phyloP scores from a whole-genome alignment of 495 filamentous ascomycete species.

The Stereocaulon alpinum region DNA sequence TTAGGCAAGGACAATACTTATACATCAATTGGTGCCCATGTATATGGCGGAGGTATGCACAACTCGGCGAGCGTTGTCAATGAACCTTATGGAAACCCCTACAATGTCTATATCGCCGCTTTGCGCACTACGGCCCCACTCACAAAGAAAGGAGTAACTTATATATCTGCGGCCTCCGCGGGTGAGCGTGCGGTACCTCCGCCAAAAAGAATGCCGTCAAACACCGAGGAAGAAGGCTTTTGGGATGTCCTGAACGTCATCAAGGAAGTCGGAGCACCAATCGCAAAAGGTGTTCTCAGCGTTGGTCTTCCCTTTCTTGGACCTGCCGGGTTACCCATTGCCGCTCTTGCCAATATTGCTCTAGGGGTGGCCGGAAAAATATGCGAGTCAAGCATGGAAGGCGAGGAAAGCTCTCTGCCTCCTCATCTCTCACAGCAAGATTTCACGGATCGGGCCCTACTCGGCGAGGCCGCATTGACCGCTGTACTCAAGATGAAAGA shows the following conservation, averaged over 20 bases:
- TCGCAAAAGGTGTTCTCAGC: constrained; percentile 20
- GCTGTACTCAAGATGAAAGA: constrained; percentile 16
- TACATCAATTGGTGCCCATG: constrained; percentile 28
- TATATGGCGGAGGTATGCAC: constrained; percentile 23
- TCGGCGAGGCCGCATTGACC: constrained; percentile 27
- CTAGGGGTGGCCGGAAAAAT: constrained; percentile 21
- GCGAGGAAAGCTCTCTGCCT: constrained; percentile 11
- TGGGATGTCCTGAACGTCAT: constrained; percentile 18
- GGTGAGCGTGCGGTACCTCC: background rate
- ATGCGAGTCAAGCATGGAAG: background rate
- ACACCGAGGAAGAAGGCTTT: constrained; percentile 22
- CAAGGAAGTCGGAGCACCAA: constrained; percentile 13
- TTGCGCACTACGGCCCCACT: constrained; percentile 7
- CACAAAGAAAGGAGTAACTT: background rate
- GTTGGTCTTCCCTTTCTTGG: background rate
- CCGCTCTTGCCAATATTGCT: constrained; percentile 21
- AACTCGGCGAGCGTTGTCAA: constrained; percentile 28
- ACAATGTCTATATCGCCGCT: constrained; percentile 22
- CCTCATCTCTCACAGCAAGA: constrained; percentile 5
- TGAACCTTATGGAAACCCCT: constrained; percentile 27
- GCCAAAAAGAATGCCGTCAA: constrained; percentile 9
- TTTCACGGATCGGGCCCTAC: constrained; percentile 27
- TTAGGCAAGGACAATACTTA: constrained; percentile 7
- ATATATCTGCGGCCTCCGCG: no score
- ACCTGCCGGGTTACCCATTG: constrained; percentile 21